Conservation (phyloP, 805 yeast species). For the Kluyveromyces nonfermentans region DNA sequence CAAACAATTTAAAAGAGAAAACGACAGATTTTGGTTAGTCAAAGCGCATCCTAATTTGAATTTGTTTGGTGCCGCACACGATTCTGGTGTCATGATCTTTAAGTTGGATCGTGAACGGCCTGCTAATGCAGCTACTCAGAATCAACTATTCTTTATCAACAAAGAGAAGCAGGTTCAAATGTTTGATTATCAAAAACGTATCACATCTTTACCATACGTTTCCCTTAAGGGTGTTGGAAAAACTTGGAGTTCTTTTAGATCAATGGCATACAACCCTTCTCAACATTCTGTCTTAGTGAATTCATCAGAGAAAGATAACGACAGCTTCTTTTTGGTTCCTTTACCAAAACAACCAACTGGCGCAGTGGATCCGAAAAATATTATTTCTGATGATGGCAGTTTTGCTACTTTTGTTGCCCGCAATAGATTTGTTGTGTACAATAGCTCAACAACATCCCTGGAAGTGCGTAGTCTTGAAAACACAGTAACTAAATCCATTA, state of each 20-base stretch:
- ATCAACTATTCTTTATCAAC: slow-evolving; percentile 66
- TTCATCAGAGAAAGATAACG: slow-evolving; percentile 56
- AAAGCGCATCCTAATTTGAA: slow-evolving; percentile 85
- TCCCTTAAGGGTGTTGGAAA: slow-evolving; percentile 79
- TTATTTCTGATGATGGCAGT: slow-evolving; percentile 70
- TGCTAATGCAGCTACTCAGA: slow-evolving; percentile 54
- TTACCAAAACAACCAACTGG: slow-evolving; percentile 84
- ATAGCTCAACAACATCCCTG: slow-evolving; percentile 52
- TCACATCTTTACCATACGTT: slow-evolving; percentile 65
- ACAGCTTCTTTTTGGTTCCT: slow-evolving; percentile 61
- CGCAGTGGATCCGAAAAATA: slow-evolving; percentile 85
- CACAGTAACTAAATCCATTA: slow-evolving; percentile 71
- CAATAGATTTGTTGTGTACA: slow-evolving; percentile 82
- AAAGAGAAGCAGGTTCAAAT: slow-evolving; percentile 79
- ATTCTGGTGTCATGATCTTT: slow-evolving; percentile 95
- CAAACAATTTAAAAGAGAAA: slow-evolving; percentile 87
- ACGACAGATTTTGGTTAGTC: slow-evolving; percentile 90
- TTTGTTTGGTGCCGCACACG: slow-evolving; percentile 93
- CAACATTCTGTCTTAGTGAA: slow-evolving; percentile 81
- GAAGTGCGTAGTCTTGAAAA: slow-evolving; percentile 79
- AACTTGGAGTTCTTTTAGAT: slow-evolving; percentile 77
- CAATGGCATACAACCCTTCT: slow-evolving; percentile 83
- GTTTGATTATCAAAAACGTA: slow-evolving; percentile 58
- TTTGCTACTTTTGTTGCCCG: slow-evolving; percentile 89
- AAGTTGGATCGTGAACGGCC: slow-evolving; percentile 97